phyloP scores from a whole-genome alignment of 2,329 filamentous ascomycete genomes.

The Aspergillus tamarii region DNA sequence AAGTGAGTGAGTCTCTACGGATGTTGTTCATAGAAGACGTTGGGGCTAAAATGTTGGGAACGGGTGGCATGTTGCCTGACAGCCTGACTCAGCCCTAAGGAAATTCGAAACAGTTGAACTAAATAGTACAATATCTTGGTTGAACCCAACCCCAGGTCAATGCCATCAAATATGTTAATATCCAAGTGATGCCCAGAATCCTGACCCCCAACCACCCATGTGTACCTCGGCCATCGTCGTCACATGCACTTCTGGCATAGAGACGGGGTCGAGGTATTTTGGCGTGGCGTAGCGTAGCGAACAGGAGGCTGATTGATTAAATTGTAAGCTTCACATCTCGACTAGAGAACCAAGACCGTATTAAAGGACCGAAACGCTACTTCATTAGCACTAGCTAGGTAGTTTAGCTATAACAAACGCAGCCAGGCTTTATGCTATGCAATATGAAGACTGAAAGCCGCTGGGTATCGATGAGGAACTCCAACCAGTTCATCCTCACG shows the following conservation, averaged over 20 bases:
- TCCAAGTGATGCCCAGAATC: not conserved
- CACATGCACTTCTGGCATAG: not conserved
- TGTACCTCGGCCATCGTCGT: not conserved
- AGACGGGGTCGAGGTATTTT: not conserved
- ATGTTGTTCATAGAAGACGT: not conserved
- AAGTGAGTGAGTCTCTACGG: not conserved
- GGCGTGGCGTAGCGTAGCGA: no score
- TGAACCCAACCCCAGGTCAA: not conserved
- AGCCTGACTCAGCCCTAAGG: not conserved
- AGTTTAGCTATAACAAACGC: not conserved
- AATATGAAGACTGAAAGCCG: not conserved
- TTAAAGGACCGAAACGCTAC: not conserved
- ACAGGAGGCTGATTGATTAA: not conserved
- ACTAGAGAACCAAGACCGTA: not conserved
- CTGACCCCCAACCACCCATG: not conserved
- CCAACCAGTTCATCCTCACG: not conserved
- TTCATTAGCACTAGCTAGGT: not conserved
- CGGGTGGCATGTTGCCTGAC: not conserved
- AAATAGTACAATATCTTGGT: no score
- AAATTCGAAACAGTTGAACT: not conserved
- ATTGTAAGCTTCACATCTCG: not conserved
- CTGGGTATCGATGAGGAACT: not conserved
- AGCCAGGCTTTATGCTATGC: not conserved
- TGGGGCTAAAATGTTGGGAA: slow-evolving; percentile 1
- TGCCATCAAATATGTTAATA: not conserved